phyloP scores from a whole-genome alignment of 768 basidiomycete species.

The Hydnum rufescens region DNA sequence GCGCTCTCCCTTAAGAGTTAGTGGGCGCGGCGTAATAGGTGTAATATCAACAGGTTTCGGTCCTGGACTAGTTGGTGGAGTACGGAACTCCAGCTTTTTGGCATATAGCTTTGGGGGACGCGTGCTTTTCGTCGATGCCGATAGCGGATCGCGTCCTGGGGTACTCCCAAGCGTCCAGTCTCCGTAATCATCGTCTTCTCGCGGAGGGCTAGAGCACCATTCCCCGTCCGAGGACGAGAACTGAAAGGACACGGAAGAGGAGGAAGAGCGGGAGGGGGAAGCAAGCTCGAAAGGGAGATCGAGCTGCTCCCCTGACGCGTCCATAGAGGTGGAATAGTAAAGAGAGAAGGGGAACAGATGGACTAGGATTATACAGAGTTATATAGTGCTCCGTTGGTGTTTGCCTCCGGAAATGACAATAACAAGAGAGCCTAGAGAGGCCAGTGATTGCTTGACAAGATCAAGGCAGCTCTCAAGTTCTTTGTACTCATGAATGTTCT shows the following conservation, averaged over 20 bases:
- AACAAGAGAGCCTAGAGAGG: no score
- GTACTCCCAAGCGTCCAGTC: background rate
- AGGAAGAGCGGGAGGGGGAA: background rate
- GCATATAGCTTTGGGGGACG: background rate
- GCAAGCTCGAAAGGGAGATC: background rate
- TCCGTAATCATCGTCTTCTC: background rate
- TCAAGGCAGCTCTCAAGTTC: no score
- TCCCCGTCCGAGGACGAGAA: background rate
- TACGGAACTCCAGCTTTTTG: background rate
- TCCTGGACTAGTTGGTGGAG: background rate
- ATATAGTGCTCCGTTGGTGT: no score
- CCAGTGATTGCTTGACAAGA: no score
- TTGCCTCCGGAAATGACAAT: no score
- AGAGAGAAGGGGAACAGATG: no score
- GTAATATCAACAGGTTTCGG: background rate
- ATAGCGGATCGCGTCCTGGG: background rate
- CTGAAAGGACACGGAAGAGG: background rate
- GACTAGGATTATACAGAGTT: no score
- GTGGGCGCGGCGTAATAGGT: background rate
- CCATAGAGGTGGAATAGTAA: no score
- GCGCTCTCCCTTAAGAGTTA: background rate
- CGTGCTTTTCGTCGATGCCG: background rate
- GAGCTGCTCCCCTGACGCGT: no score
- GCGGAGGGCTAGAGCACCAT: background rate
- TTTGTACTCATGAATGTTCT: constrained; percentile 49